Conservation (phyloP, 257 asterid species). For the Gynochthodes officinalis region DNA sequence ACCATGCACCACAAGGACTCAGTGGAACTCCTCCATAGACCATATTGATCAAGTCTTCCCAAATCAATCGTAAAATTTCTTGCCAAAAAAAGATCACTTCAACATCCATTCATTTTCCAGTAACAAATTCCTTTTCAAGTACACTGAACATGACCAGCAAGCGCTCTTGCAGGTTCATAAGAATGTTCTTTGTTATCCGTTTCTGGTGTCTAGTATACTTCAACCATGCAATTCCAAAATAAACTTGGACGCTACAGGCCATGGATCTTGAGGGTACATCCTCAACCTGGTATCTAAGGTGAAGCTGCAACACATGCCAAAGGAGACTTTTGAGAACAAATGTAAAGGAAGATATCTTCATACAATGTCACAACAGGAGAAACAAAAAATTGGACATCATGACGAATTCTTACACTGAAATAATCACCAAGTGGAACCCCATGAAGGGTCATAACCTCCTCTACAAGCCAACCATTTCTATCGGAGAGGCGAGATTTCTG, state of each 20-base stretch:
- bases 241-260: slow-evolving; percentile 79
- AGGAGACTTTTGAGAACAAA: not conserved
- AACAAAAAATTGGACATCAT: not conserved
- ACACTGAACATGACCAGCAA: slow-evolving; percentile 69
- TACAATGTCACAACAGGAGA: not conserved
- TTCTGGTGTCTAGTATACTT: slow-evolving; percentile 71
- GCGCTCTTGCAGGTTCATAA: slow-evolving; percentile 68
- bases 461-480: slow-evolving; percentile 75
- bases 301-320: slow-evolving; percentile 57
- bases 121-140: slow-evolving; percentile 84
- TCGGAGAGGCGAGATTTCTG: slow-evolving; percentile 68
- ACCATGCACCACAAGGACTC: not conserved
- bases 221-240: slow-evolving; percentile 77
- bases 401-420: slow-evolving; percentile 56
- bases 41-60: not conserved
- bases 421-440: slow-evolving; percentile 94
- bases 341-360: not conserved
- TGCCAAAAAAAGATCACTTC: not conserved
- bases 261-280: slow-evolving; percentile 63
- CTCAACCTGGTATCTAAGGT: slow-evolving; percentile 78
- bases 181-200: slow-evolving; percentile 76
- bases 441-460: slow-evolving; percentile 96
- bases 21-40: not conserved
- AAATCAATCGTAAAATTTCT: not conserved
- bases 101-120: slow-evolving; percentile 28